A percentile compares a stretch with the other conserved stretches of the same genome.
Conservation (phyloP, 2,329 filamentous ascomycete genomes). For the Penicillium glabrum region DNA sequence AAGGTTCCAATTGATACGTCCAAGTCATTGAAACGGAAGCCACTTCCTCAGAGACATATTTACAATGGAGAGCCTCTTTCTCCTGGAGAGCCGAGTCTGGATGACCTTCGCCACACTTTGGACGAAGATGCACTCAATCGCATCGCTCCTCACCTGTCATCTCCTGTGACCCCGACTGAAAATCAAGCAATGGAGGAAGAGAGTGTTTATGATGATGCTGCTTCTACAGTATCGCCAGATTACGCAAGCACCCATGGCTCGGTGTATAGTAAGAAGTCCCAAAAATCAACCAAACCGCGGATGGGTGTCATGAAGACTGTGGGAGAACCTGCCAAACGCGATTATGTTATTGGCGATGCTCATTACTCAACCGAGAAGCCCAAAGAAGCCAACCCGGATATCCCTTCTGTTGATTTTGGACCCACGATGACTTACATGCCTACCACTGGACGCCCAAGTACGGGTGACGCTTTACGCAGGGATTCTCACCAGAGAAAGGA, state of each 20-base stretch:
- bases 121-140: constrained; percentile 53
- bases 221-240: constrained; percentile 67
- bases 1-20: constrained; percentile 38
- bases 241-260: constrained; percentile 71
- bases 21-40: constrained; percentile 53
- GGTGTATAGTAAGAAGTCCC: constrained; percentile 43
- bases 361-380: constrained; percentile 42
- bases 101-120: constrained; percentile 44
- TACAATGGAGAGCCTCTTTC: constrained; percentile 17
- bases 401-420: constrained; percentile 82
- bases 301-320: constrained; percentile 79
- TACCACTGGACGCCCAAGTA: constrained; percentile 54
- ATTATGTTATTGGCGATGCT: constrained; percentile 49
- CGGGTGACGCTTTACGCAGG: constrained; percentile 52
- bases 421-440: constrained; percentile 71
- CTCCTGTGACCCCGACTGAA: constrained; percentile 24
- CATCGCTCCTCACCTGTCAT: constrained; percentile 38
- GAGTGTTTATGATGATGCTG: constrained; percentile 57
- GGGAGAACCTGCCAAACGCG: constrained; percentile 53
- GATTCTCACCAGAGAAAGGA: constrained; percentile 32
- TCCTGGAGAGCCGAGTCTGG: constrained; percentile 38
- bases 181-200: constrained; percentile 32
- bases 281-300: constrained; percentile 59
- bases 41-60: constrained; percentile 45
- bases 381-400: constrained; percentile 48